Base-by-base conservation (phyloP, 2,329 filamentous ascomycete genomes). In the Cercospora sesami region DNA sequence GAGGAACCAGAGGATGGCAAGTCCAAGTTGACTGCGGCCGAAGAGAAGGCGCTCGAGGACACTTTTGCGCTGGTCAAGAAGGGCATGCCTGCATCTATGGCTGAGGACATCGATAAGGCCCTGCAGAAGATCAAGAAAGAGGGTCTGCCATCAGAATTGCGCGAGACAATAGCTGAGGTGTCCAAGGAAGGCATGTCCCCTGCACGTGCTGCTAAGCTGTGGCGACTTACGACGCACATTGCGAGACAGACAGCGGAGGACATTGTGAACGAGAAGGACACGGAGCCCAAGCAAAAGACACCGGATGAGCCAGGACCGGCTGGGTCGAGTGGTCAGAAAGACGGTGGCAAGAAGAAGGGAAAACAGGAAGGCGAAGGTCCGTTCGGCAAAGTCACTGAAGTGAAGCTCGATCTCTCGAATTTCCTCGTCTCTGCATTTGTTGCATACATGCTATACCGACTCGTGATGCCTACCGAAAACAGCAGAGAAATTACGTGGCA, bases 401-500 rank as follows among this genome's bases (percentile, higher is more conserved):
- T 86, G 75, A 85, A 83, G 64, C 83, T 83, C 73, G 87, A 90
- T 76, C 81, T 83, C 42, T 83, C 83, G 66, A 86, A 85, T 23
- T 82, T 86, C 70, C 73, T 90, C 33, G 81, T 89, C 58, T 84
- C 85, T 31, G 80, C 85, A 18, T 85, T 91, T 73, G 79, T 89
- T 36, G 82, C 87, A 10, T 91, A 89, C 76, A 82, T 91, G 65
- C 78, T 89, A 59, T 90, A 88, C 79, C 83, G 86, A 65, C 84
- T 86, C 71, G 81, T 94, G 66, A 85, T 92, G 67, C 89, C 89
- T 3, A 85, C 86, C 21, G 89, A 91, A 71, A 85, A 84, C 70
- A 84, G 83, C 65, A 85, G 89, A 76, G 94, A 99, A 78, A 97
- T 99, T 68, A 98, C 95, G 65, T 99, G 93, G 92, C 94, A 99